Base-by-base conservation (phyloP, 306 rosid species). In the Trifolium repens region DNA sequence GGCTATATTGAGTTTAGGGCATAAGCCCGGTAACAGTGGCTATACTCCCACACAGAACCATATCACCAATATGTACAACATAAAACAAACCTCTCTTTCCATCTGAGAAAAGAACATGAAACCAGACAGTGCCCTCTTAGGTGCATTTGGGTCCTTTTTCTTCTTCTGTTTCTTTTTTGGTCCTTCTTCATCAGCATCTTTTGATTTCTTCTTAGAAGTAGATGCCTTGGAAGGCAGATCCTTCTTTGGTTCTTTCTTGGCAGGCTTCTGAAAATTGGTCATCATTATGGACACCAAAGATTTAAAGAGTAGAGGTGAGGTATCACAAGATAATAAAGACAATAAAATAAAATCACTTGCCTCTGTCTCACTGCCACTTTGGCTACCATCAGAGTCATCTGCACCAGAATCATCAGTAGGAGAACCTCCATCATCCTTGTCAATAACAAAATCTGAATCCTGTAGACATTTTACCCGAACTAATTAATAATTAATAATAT, bases 121-220 rank as follows among this genome's bases (percentile, higher is more conserved):
- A 83, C 98, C 93, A 35, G 99, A 83, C 89, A 96, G 32, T 9
- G 97, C 99, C 63, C 99, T 89, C 86, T 96, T 96, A 12, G 99
- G 99, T 42, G 99, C 99, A 79, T 96, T 90, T 26, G 99, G 99
- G 80, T 96, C 99, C 88, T 96, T 96, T 71, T 92, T 94, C 96
- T 90, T 94, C 81, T 92, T 94, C 80, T 83, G 97, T 46, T 88
- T 94, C 79, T 90, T 94, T 93, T 92, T 94, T 80, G 89, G 88
- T 52, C 96, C 96, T 77, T 90, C 99, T 4, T 89, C 99, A 64
- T 86, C 91, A 32, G 82, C 93, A 68, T 92, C 98, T 84, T 55
- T 94, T 69, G 86, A 37, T 78, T 79, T 92, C 89, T 72, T 94
- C 84, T 92, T 94, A 50, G 99, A 87, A 78, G 88, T 73, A 82